Evolutionary conservation across 495 filamentous ascomycete genomes (phyloP).

Genomic region (Lasiosphaeriaceae sp.): DNA sequence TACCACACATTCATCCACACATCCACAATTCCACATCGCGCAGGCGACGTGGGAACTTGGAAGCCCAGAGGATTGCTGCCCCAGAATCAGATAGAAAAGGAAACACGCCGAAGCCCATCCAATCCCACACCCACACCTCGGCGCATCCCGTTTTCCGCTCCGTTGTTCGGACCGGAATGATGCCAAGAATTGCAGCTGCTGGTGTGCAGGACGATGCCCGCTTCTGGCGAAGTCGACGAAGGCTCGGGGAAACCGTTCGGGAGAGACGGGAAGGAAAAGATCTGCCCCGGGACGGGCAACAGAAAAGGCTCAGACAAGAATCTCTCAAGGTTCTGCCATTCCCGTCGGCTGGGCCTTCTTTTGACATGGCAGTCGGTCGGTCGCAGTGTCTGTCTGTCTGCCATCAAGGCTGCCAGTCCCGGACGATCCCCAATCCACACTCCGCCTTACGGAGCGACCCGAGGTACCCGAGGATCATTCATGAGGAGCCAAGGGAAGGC

Average conservation of each 20-base stretch:
- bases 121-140: not conserved
- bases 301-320: no score
- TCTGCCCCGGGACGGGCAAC: no score
- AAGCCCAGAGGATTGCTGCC: no score
- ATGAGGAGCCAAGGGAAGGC: no score
- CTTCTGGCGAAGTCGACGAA: not conserved
- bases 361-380: no score
- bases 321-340: no score
- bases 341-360: no score
- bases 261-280: no score
- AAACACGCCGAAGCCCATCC: not conserved
- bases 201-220: not conserved
- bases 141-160: not conserved
- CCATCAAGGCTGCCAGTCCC: constrained; percentile 3
- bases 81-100: not conserved
- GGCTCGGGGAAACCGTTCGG: no score
- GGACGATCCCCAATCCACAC: constrained; percentile 24
- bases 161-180: not conserved
- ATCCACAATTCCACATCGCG: no score
- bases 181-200: not conserved
- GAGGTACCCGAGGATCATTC: not conserved
- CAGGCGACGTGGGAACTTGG: no score
- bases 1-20: no score
- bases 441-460: constrained; percentile 11
- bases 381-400: not conserved